Evolutionary conservation across 768 basidiomycete genomes (phyloP).

Genomic region (Russula emetica): DNA sequence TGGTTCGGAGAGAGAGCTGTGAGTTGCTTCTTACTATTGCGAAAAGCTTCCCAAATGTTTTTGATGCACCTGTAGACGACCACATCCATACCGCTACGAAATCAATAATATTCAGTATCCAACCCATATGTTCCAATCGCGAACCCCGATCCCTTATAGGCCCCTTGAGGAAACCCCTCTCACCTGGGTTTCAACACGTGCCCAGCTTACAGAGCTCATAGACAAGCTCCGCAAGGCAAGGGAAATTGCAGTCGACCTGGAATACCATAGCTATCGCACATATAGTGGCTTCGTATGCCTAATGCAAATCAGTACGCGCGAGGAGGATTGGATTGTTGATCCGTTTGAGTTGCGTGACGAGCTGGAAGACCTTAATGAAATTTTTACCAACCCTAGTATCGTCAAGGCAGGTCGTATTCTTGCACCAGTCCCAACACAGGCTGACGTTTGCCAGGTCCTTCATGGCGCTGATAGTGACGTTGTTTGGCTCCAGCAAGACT

Average conservation of each 20-base stretch:
- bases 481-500: conserved; percentile 94
- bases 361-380: conserved; percentile 69
- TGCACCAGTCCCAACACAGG: not conserved
- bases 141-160: conserved; percentile 49
- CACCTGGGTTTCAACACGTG: conserved; percentile 61
- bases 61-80: conserved; percentile 33
- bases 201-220: conserved; percentile 58
- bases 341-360: conserved; percentile 69
- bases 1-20: conserved; percentile 23
- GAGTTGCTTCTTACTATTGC: not conserved
- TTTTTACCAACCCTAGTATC: conserved; percentile 79
- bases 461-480: conserved; percentile 95
- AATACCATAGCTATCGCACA: conserved; percentile 86
- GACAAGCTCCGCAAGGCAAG: conserved; percentile 55
- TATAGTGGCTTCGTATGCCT: conserved; percentile 87
- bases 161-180: conserved; percentile 65
- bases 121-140: conserved; percentile 53
- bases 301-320: conserved; percentile 85
- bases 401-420: conserved; percentile 59
- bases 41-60: not conserved
- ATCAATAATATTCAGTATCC: conserved; percentile 72
- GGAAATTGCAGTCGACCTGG: conserved; percentile 91
- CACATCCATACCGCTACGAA: conserved; percentile 84
- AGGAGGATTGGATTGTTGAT: conserved; percentile 86
- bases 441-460: conserved; percentile 55